Conservation (phyloP, 352 stramenopile species). For the Phytophthora aleatoria region DNA sequence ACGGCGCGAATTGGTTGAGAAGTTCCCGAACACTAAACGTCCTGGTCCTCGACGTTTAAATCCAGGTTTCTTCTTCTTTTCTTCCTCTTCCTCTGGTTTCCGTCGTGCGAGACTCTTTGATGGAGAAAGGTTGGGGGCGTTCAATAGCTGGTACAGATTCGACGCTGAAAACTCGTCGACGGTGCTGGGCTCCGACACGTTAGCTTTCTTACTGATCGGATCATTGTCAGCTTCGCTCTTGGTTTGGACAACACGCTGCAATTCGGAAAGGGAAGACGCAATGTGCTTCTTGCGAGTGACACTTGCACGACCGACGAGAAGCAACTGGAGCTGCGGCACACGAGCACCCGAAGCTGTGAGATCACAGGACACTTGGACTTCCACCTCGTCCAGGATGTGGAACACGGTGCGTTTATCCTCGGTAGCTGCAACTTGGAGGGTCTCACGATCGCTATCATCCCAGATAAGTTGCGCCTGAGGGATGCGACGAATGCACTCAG, state of each 20-base stretch:
- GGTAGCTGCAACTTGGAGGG: constrained; percentile 32
- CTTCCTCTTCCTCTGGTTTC: constrained; percentile 27
- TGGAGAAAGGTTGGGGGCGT: constrained; percentile 36
- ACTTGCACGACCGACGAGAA: constrained; percentile 67
- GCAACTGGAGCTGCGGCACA: constrained; percentile 73
- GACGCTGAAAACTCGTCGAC: constrained; percentile 5
- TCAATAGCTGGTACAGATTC: constrained; percentile 47
- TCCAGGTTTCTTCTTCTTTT: constrained; percentile 19
- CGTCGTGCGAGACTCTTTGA: constrained; percentile 32
- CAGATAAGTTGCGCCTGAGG: constrained; percentile 53
- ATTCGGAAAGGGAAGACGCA: constrained; percentile 52
- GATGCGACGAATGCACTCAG: constrained; percentile 67
- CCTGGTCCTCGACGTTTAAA: constrained; percentile 53
- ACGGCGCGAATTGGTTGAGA: constrained; percentile 59
- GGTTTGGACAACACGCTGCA: constrained; percentile 73
- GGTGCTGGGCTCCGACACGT: background rate
- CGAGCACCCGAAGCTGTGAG: constrained; percentile 68
- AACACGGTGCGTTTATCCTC: constrained; percentile 39
- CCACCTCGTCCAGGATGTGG: constrained; percentile 72
- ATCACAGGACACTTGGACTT: constrained; percentile 84
- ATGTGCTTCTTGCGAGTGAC: constrained; percentile 36
- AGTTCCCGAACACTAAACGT: constrained; percentile 76
- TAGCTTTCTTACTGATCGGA: background rate
- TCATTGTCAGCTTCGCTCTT: constrained; percentile 27
- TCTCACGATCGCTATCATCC: constrained; percentile 35